Evolutionary conservation across 2,329 filamentous ascomycete genomes (phyloP), one percentile per base, ranked within the genome.

Genomic region (Ophidiomyces ophidiicola): DNA sequence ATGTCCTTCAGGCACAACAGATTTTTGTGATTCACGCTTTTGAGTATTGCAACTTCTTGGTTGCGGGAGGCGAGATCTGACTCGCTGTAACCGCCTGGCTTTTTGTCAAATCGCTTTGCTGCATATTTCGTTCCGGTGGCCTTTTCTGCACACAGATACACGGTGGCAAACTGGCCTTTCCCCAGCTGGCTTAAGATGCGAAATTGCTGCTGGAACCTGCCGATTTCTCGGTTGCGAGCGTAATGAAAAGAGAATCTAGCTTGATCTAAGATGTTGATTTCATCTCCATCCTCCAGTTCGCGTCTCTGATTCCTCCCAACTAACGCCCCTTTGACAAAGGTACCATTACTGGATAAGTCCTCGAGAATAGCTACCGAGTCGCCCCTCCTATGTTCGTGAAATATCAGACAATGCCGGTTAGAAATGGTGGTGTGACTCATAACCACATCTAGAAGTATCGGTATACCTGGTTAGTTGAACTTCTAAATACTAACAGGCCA

Each of bases 1-100:
- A 86, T 94, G 49, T 94, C 87, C 59, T 93, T 94, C 40, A 98
- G 68, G 56, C 87, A 94, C 10, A 98, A 69, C 38, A 98, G 73
- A 49, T 92, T 90, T 3, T 86, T 83, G 59, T 98, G 90, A 56
- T 82, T 93, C 45, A 98, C 85, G n/a, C 86, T 78, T 86, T 94
- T 96, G 44, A 98, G 66, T 11, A 98, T 84, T 15, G 84, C 88
- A 56, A 98, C 93, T 59, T 98, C 92, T 58, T 96, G 87, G 56
- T 94, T 85, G 32, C 96, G 63, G 2, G 84, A 80, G 44, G 94
- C 85, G 4, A 80, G 78, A 59, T 87, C 88, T 12, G 83, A 81
- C 47, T 75, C 76, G 48, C 94, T 86, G 28, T 87, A 85, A 43
- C 79, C 72, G n/a, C 82, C 82, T 2, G 78, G 71, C 4, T 82